Evolutionary conservation across 345 rosid species (phyloP).

Genomic region (Linum tenue): DNA sequence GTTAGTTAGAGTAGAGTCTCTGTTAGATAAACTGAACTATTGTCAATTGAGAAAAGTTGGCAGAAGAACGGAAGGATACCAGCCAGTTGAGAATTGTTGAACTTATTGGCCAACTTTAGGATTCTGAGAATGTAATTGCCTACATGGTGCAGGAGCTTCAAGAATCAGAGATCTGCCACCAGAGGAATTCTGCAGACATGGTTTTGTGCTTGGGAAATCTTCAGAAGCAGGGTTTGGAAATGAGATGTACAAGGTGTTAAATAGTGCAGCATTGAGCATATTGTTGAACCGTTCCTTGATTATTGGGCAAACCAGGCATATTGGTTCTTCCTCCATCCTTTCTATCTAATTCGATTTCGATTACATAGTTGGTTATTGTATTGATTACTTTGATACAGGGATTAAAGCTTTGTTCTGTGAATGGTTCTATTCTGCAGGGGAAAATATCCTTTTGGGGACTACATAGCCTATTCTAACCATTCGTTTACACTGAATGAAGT

Average conservation of each 20-base stretch:
- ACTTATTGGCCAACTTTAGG: too few relatives aligned
- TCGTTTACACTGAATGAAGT: constrained; percentile 73
- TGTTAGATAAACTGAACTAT: not conserved
- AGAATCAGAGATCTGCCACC: constrained; percentile 61
- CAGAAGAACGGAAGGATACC: not conserved
- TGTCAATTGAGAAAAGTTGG: not conserved
- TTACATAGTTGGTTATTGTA: not conserved
- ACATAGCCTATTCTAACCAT: constrained; percentile 60
- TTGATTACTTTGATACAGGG: not conserved
- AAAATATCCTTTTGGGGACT: constrained; percentile 88
- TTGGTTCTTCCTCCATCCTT: constrained; percentile 96
- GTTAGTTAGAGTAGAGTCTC: not conserved
- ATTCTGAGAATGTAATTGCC: not conserved
- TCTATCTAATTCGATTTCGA: constrained; percentile 24
- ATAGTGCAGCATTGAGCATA: constrained; percentile 79
- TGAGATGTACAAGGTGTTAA: constrained; percentile 92
- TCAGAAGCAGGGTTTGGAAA: constrained; percentile 98
- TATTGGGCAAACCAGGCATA: constrained; percentile 99
- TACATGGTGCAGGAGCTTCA: constrained; percentile 47
- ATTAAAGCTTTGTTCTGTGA: not conserved
- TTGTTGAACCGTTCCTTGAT: constrained; percentile 93
- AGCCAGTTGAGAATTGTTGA: not conserved
- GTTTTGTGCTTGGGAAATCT: constrained; percentile 81
- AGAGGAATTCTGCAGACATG: constrained; percentile 69
- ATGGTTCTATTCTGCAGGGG: constrained; percentile 44